Evolutionary conservation across 2,329 filamentous ascomycete species (phyloP).

Genomic region (Triangularia verruculosa): DNA sequence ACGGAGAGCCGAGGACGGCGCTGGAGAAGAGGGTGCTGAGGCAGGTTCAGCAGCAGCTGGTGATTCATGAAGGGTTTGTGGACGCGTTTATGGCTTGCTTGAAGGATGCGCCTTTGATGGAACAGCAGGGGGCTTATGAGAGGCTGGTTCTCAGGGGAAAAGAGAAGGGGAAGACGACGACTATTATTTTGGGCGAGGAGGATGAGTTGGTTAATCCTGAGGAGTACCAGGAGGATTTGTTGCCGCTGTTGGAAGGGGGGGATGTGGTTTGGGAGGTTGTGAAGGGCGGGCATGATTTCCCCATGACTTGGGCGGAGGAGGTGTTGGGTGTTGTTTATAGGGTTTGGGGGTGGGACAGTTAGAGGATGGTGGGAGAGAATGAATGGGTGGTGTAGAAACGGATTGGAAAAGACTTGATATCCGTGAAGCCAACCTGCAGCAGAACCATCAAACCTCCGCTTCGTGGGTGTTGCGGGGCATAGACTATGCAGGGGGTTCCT

Average conservation of each 20-base stretch:
- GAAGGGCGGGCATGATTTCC: constrained; percentile 59
- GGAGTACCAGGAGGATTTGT: constrained; percentile 48
- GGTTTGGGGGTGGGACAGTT: constrained; percentile 41
- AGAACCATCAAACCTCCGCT: too few relatives aligned
- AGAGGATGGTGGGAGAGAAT: too few relatives aligned
- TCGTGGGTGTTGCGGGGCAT: too few relatives aligned
- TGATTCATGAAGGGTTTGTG: constrained; percentile 56
- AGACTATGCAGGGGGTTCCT: too few relatives aligned
- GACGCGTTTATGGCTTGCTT: constrained; percentile 59
- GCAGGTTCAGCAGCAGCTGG: constrained; percentile 58
- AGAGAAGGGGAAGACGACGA: constrained; percentile 39
- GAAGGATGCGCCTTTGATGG: constrained; percentile 51
- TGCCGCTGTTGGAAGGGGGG: constrained; percentile 49
- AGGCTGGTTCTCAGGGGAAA: constrained; percentile 39
- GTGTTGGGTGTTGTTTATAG: constrained; percentile 47
- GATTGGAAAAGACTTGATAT: too few relatives aligned
- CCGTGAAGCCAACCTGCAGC: too few relatives aligned
- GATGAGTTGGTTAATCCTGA: constrained; percentile 53
- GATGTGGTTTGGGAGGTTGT: constrained; percentile 50
- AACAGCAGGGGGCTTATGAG: constrained; percentile 50
- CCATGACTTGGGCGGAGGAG: constrained; percentile 51
- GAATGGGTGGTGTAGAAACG: too few relatives aligned
- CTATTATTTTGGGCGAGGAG: constrained; percentile 49
- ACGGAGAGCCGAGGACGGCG: constrained; percentile 17
- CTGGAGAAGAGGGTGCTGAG: constrained; percentile 48